These are phyloP conservation scores for Allium cepa DNA, from an alignment of 106 monocot genomes.

Conservation along the genomic window DNA sequence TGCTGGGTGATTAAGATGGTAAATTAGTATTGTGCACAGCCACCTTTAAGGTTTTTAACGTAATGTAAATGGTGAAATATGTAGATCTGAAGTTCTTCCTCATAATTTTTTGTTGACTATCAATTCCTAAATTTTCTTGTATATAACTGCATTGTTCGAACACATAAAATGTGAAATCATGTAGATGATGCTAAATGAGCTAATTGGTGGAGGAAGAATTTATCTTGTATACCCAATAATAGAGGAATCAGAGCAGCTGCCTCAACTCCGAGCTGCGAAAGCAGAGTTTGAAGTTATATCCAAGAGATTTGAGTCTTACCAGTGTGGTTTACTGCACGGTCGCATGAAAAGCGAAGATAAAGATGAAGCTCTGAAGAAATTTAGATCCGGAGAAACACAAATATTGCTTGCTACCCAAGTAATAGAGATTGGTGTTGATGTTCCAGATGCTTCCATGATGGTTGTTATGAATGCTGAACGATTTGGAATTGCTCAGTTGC, in stretches of 20 bases:
- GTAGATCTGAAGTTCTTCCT: too few relatives aligned
- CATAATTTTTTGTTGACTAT: too few relatives aligned
- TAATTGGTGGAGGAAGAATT: constrained; percentile 59
- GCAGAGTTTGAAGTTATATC: constrained; percentile 52
- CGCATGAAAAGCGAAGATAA: constrained; percentile 86
- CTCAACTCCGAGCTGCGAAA: constrained; percentile 73
- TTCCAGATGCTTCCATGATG: constrained; percentile 99
- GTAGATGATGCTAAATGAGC: constrained; percentile 93
- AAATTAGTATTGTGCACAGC: too few relatives aligned
- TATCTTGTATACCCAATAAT: constrained; percentile 95
- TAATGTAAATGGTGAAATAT: too few relatives aligned
- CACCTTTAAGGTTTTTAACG: too few relatives aligned
- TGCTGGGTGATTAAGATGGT: too few relatives aligned
- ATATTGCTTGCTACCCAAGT: constrained; percentile 89
- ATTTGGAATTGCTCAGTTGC: constrained; percentile 94
- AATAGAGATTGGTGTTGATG: constrained; percentile 95
- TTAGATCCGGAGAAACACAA: constrained; percentile 70
- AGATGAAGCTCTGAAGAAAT: constrained; percentile 50
- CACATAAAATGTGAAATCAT: background rate
- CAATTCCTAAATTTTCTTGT: too few relatives aligned
- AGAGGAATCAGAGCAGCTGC: constrained; percentile 82
- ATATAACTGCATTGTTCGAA: too few relatives aligned
- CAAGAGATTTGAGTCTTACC: constrained; percentile 48
- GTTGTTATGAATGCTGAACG: constrained; percentile 99
- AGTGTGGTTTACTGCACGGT: constrained; percentile 89